Conservation (phyloP, 768 basidiomycete genomes). For the Phaffia australis region DNA sequence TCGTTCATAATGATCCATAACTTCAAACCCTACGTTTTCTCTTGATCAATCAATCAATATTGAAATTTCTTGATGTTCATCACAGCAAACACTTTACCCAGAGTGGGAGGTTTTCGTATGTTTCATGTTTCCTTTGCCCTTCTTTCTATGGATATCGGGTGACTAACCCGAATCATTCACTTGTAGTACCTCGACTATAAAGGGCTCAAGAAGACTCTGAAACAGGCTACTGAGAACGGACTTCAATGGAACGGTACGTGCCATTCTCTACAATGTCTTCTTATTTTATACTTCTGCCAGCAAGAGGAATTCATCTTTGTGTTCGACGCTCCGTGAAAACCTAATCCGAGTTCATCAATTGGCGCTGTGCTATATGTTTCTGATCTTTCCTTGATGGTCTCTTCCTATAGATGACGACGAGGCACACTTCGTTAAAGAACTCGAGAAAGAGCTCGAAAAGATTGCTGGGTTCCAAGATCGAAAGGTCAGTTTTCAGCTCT, state of each 20-base stretch:
- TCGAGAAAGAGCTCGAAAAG: constrained; percentile 82
- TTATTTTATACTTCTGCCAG: background rate
- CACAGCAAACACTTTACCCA: constrained; percentile 66
- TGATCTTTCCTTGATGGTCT: constrained; percentile 13
- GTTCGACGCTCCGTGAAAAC: background rate
- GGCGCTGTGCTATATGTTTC: constrained; percentile 40
- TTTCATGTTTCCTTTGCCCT: background rate
- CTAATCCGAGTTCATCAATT: constrained; percentile 34
- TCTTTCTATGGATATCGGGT: background rate
- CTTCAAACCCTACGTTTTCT: background rate
- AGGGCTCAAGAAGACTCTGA: constrained; percentile 76
- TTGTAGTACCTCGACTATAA: constrained; percentile 79
- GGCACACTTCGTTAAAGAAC: constrained; percentile 61
- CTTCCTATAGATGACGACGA: constrained; percentile 63
- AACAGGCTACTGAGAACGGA: constrained; percentile 44
- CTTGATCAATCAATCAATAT: background rate
- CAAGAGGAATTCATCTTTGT: background rate
- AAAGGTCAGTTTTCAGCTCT: constrained; percentile 49
- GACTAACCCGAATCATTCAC: background rate
- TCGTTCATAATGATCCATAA: background rate
- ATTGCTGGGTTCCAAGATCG: constrained; percentile 83
- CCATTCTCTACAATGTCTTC: constrained; percentile 15
- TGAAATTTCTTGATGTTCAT: background rate
- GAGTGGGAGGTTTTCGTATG: constrained; percentile 55
- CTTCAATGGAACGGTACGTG: background rate